Base-by-base conservation (phyloP, 768 basidiomycete genomes). In the Russula virescens region DNA sequence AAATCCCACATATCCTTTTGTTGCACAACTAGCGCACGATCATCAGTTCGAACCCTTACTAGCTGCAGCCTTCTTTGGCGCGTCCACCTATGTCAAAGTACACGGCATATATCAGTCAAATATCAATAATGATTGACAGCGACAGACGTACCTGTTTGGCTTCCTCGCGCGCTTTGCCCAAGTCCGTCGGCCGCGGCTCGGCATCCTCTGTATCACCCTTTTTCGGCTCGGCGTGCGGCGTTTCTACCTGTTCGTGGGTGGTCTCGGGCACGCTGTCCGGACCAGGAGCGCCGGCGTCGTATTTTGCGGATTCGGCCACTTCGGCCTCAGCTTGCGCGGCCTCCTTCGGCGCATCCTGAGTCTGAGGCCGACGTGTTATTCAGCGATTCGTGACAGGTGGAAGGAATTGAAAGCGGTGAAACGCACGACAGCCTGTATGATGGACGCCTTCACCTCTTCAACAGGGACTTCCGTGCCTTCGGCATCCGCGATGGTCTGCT, bases 401-500 rank as follows among this genome's bases (percentile, higher is more conserved):
- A 38, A 21, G 43, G 11, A 46, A 1, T 11, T 35, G 16, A 28
- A n/a, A 3, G 10, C 19, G 19, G 16, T 46, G n/a, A 35, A 40
- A 18, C 45, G 46, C 35, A 72, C 71, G 49, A 65, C 59, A 18
- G 70, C 68, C 54, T 67, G 66, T n/a, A 62, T 46, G 26, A 66
- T 49, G 26, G 71, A 72, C n/a, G 59, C 69, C 53, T 69, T 63
- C 55, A 70, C 63, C 38, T 72, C 69, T 47, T 71, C 67, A 35
- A 63, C 67, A 1, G 71, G 61, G 16, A 66, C 68, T 51, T 68
- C 70, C n/a, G 61, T 68, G 49, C 70, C 71, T 38, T 72, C 71
- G 13, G 60, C 66, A 35, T 72, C 71, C 10, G 70, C 66, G 35
- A 70, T 46, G 14, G 65, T 63, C 35, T 45, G 54, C 43, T 62